A percentile compares a stretch with the other conserved stretches of the same genome.
Evolutionary conservation across 768 basidiomycete genomes (phyloP).

Genomic region (Kwoniella botswanensis): DNA sequence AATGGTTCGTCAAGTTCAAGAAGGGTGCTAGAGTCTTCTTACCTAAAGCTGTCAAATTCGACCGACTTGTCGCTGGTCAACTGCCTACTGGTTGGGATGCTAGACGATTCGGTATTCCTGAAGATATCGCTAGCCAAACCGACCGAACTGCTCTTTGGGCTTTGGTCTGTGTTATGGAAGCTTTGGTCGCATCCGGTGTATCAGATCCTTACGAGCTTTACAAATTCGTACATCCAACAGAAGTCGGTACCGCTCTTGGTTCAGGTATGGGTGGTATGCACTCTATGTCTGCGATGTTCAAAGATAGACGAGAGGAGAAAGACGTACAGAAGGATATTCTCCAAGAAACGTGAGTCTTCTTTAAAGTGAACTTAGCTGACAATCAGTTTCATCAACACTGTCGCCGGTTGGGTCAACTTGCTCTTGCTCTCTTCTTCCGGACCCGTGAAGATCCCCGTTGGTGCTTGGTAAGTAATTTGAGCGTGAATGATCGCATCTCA

Average conservation of each 20-base stretch:
- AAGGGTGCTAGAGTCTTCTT: constrained; percentile 91
- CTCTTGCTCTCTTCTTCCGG: constrained; percentile 93
- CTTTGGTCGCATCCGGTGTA: constrained; percentile 93
- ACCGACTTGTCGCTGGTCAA: constrained; percentile 91
- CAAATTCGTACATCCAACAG: constrained; percentile 93
- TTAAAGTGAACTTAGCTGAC: constrained; percentile 59
- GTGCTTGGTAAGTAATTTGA: constrained; percentile 73
- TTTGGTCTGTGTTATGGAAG: constrained; percentile 89
- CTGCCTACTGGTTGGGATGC: constrained; percentile 98
- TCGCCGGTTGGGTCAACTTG: constrained; percentile 96
- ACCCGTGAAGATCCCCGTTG: constrained; percentile 98
- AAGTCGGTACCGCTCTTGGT: constrained; percentile 90
- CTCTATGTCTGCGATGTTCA: constrained; percentile 95
- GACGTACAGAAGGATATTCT: constrained; percentile 98
- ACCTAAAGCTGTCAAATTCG: constrained; percentile 94
- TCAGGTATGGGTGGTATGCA: constrained; percentile 97
- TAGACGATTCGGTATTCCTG: constrained; percentile 93
- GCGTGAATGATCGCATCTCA: constrained; percentile 40
- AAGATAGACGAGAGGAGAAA: constrained; percentile 95
- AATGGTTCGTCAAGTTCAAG: constrained; percentile 99
- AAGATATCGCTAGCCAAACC: constrained; percentile 91
- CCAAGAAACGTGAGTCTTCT: constrained; percentile 72
- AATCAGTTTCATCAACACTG: constrained; percentile 87
- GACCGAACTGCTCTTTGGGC: constrained; percentile 93
- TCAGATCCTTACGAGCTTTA: constrained; percentile 98